phyloP scores from a whole-genome alignment of 176 grass and related monocot species.

The Eremochloa ophiuroides region DNA sequence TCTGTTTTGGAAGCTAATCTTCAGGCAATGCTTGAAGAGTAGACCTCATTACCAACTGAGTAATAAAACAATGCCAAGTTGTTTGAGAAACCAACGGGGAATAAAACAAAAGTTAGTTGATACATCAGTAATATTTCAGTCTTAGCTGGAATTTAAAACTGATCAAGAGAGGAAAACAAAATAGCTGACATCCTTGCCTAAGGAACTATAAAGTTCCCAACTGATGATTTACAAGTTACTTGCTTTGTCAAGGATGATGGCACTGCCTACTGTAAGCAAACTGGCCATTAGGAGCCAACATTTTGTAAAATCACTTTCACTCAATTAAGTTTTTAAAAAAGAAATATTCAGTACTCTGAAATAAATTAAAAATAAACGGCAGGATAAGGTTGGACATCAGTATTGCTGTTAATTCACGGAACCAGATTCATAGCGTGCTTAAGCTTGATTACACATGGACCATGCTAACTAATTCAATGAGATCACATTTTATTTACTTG shows the following conservation, averaged over 20 bases:
- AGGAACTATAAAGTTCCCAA: neutral
- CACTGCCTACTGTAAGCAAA: neutral
- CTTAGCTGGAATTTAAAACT: neutral
- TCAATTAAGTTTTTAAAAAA: neutral
- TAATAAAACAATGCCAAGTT: neutral
- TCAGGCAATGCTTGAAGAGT: neutral
- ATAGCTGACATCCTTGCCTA: neutral
- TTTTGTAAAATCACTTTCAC: neutral
- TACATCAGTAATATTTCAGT: neutral
- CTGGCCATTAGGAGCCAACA: neutral
- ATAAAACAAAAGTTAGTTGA: neutral
- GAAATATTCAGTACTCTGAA: neutral
- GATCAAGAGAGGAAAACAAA: neutral
- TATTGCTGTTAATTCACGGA: constrained; percentile 5
- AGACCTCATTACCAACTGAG: neutral
- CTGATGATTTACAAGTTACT: neutral
- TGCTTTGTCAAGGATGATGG: neutral
- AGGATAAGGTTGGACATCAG: neutral
- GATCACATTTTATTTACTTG: neutral
- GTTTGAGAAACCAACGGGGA: neutral
- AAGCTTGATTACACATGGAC: neutral
- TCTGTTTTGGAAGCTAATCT: neutral
- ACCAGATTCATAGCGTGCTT: neutral
- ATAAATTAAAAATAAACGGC: neutral
- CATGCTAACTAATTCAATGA: neutral